Evolutionary conservation across 768 basidiomycete species (phyloP), one percentile per base, ranked within the genome.

Genomic region (Tulasnella sp.): DNA sequence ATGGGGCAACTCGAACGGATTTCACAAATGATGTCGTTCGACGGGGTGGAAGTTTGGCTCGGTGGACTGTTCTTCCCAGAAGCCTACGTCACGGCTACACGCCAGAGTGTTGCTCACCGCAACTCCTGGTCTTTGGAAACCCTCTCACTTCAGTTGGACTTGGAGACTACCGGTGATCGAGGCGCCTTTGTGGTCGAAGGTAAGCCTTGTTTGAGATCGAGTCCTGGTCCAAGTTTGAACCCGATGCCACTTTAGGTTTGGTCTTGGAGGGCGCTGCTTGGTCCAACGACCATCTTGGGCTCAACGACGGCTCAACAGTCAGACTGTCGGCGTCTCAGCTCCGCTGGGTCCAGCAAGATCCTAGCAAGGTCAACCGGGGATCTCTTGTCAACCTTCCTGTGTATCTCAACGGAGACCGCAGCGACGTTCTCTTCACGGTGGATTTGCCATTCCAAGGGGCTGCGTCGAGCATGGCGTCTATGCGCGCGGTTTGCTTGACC

Each of bases 61-160:
- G 95, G 96, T 29, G 92, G 93, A 0, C 80, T 99, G 72, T 98
- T 98, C 85, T 95, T 92, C 86, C 97, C 96, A 0, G 93, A 95
- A 77, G 95, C 95, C 3, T 98, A 94, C 79, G 86, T 98, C 77
- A 98, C 96, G 0, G 96, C 96, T 1, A 95, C 94, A 1, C 86
- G 96, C 67, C 96, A 99, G 80, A 88, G 92, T n/a, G 91, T 95
- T 5, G 97, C 96, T 1, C 95, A 98, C 78, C 84, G 89, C 71
- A 94, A 90, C 81, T 88, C 89, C 75, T 93, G 92, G 90, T 95
- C 94, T 80, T 81, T 99, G 75, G 96, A 99, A 80, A 94, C 92
- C 8, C 79, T 98, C 76, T 83, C 86, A 72, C 80, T 98, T 41
- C 82, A 89, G 72, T 83, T 99, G 26, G 93, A 93, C 71, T 86